Percentiles rank a stretch among this genome's conserved stretches.
phyloP scores from a whole-genome alignment of 768 basidiomycete genomes.

The Auricularia sp. region DNA sequence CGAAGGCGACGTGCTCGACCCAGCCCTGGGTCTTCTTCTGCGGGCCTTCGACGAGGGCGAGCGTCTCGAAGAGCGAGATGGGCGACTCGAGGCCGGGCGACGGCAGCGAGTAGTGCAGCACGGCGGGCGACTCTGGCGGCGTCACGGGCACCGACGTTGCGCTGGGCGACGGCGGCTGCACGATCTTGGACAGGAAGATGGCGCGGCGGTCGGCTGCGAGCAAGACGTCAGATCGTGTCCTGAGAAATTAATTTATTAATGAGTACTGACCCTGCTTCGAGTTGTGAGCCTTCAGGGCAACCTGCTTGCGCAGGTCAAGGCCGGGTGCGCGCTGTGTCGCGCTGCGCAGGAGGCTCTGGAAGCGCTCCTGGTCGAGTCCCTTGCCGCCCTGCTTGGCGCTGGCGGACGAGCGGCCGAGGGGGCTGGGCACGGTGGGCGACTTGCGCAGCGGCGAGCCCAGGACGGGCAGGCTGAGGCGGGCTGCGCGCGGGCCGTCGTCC shows the following conservation, averaged over 20 bases:
- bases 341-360: slow-evolving; percentile 53
- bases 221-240: background rate
- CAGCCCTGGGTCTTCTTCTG: slow-evolving; percentile 33
- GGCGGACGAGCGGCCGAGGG: slow-evolving; percentile 34
- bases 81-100: slow-evolving; percentile 61
- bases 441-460: slow-evolving; percentile 21
- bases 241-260: background rate
- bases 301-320: slow-evolving; percentile 61
- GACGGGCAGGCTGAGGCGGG: slow-evolving; percentile 44
- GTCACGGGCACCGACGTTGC: slow-evolving; percentile 51
- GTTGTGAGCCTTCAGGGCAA: slow-evolving; percentile 61
- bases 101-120: slow-evolving; percentile 60
- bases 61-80: slow-evolving; percentile 44
- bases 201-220: slow-evolving; percentile 62
- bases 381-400: slow-evolving; percentile 22
- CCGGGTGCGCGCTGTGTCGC: slow-evolving; percentile 43
- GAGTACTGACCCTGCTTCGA: slow-evolving; percentile 55
- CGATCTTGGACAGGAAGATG: slow-evolving; percentile 63
- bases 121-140: slow-evolving; percentile 58
- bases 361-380: slow-evolving; percentile 54
- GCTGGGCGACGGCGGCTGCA: slow-evolving; percentile 54
- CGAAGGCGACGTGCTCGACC: slow-evolving; percentile 61
- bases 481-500: slow-evolving; percentile 30
- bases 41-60: slow-evolving; percentile 20
- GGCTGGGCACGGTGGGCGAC: slow-evolving; percentile 33